Evolutionary conservation across 306 rosid genomes (phyloP).

Genomic region (Carpinus fangiana): DNA sequence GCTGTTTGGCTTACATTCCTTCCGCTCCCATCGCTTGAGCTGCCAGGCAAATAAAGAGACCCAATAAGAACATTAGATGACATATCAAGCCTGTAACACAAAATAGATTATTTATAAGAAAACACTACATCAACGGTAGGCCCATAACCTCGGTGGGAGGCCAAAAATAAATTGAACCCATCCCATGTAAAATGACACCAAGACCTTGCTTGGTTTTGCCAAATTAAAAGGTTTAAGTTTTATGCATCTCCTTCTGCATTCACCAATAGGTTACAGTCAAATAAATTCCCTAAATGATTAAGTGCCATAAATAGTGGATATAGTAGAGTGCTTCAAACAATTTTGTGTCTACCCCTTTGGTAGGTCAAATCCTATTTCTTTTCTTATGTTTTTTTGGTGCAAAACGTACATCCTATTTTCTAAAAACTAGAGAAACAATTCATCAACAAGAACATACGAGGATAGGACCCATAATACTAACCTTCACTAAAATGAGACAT

Average conservation of each 20-base stretch:
- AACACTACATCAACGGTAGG: background rate
- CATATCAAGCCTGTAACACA: constrained; percentile 5
- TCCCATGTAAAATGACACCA: background rate
- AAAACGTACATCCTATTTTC: background rate
- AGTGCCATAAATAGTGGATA: background rate
- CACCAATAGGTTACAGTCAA: background rate
- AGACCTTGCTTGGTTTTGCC: background rate
- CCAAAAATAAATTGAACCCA: background rate
- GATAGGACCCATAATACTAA: constrained; percentile 36
- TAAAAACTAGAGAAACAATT: background rate
- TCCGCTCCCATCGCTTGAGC: constrained; percentile 89
- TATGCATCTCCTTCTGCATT: background rate
- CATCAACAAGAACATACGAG: background rate
- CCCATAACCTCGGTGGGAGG: background rate
- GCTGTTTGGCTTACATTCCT: constrained; percentile 91
- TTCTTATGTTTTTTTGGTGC: background rate
- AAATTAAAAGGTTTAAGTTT: background rate
- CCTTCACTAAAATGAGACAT: constrained; percentile 69
- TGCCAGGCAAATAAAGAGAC: constrained; percentile 36
- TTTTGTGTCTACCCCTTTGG: background rate
- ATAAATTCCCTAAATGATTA: background rate
- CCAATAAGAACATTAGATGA: constrained; percentile 17
- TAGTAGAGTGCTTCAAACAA: constrained; percentile 7
- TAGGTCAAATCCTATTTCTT: background rate
- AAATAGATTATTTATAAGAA: background rate